These are phyloP conservation scores for Volutella citrinella DNA, from an alignment of 2,329 filamentous ascomycete species.

Conservation along the genomic window DNA sequence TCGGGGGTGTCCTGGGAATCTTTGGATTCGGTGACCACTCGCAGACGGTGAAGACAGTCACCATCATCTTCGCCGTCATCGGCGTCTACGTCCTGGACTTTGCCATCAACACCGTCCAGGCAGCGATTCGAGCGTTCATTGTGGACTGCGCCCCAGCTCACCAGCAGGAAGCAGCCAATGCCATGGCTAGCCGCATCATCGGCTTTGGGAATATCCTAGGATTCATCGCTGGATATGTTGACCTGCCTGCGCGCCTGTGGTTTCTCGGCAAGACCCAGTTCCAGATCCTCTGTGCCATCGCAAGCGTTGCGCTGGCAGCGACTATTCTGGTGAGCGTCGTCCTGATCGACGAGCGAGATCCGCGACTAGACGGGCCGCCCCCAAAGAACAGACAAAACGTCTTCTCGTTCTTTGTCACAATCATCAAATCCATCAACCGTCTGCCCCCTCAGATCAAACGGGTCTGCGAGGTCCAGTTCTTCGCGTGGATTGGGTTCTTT, in stretches of 20 bases:
- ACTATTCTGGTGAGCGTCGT: conserved; percentile 71
- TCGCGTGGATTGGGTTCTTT: conserved; percentile 94
- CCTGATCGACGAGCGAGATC: conserved; percentile 75
- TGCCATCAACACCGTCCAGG: conserved; percentile 95
- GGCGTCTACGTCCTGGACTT: conserved; percentile 92
- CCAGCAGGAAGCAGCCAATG: conserved; percentile 90
- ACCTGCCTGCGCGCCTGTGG: conserved; percentile 71
- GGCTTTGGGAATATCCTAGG: conserved; percentile 89
- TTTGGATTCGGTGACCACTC: conserved; percentile 71
- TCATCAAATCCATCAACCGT: conserved; percentile 72
- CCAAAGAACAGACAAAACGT: conserved; percentile 61
- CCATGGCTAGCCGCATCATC: conserved; percentile 85
- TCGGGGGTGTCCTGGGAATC: conserved; percentile 63
- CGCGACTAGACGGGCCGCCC: conserved; percentile 65
- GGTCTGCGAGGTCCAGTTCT: conserved; percentile 80
- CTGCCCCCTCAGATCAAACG: conserved; percentile 79
- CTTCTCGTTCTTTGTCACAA: conserved; percentile 73
- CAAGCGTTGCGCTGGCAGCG: conserved; percentile 66
- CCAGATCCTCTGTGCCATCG: conserved; percentile 85
- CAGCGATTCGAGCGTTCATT: conserved; percentile 86
- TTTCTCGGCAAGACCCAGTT: conserved; percentile 89
- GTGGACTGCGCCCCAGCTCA: conserved; percentile 90
- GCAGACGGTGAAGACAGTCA: conserved; percentile 57
- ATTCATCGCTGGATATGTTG: conserved; percentile 80
- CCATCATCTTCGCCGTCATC: conserved; percentile 77